phyloP scores from a whole-genome alignment of 768 basidiomycete species.

The Daedaleopsis nitida region DNA sequence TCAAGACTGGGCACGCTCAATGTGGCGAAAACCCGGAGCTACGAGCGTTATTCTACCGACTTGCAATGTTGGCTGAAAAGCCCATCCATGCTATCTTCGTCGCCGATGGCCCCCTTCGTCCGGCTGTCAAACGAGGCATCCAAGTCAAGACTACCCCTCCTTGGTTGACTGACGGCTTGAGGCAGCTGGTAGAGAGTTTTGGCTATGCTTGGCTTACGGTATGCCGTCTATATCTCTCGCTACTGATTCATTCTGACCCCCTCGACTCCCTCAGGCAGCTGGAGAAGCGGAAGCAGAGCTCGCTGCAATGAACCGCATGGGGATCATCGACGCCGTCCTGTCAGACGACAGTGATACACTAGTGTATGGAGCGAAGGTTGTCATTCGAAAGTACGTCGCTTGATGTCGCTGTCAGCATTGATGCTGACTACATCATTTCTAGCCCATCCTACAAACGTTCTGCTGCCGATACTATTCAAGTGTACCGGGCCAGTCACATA shows the following conservation, averaged over 20 bases:
- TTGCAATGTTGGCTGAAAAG: not conserved
- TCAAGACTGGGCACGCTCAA: not conserved
- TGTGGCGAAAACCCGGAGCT: not conserved
- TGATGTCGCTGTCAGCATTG: too few relatives aligned
- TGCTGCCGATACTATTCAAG: not conserved
- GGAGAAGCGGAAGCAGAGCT: conserved; percentile 55
- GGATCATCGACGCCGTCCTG: conserved; percentile 46
- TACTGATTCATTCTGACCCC: too few relatives aligned
- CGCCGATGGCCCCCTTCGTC: too few relatives aligned
- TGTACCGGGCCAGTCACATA: not conserved
- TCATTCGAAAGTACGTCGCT: conserved; percentile 45
- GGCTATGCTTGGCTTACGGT: too few relatives aligned
- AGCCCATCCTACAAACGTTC: not conserved
- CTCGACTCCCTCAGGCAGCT: conserved; percentile 40
- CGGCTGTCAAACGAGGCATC: too few relatives aligned
- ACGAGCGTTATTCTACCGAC: not conserved
- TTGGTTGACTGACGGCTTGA: too few relatives aligned
- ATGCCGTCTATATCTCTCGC: too few relatives aligned
- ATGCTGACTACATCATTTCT: too few relatives aligned
- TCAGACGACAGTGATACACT: conserved; percentile 51
- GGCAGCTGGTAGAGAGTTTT: too few relatives aligned
- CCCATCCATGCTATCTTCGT: not conserved
- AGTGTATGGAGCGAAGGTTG: conserved; percentile 44
- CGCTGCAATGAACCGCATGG: conserved; percentile 40
- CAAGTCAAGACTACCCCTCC: too few relatives aligned